Percentiles rank a stretch among this genome's conserved stretches.
Evolutionary conservation across 75 land plant genomes (phyloP).

Genomic region (Sequoia sempervirens): DNA sequence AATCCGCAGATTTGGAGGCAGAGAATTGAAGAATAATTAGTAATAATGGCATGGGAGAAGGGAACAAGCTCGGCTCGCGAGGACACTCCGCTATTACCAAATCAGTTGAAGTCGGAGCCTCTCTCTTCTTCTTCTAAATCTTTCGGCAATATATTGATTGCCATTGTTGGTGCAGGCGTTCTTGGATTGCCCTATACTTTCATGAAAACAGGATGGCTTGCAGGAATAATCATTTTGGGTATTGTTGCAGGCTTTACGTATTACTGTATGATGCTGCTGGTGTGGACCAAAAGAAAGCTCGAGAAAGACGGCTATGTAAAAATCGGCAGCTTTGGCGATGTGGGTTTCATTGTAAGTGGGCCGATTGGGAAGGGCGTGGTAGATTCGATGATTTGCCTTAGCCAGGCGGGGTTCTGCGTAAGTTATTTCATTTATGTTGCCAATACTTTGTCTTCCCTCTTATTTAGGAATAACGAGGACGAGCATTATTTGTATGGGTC

Average conservation of each 20-base stretch:
- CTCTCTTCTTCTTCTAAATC: slow-evolving; percentile 69
- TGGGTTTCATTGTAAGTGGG: slow-evolving; percentile 62
- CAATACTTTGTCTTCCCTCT: slow-evolving; percentile 38
- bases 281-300: slow-evolving; percentile 50
- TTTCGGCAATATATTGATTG: slow-evolving; percentile 84
- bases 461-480: background rate
- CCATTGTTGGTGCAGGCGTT: slow-evolving; percentile 87
- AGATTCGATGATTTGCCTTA: slow-evolving; percentile 62
- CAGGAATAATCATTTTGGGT: slow-evolving; percentile 38
- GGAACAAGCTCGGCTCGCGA: slow-evolving; percentile 13
- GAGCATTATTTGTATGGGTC: background rate
- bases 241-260: slow-evolving; percentile 46
- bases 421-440: slow-evolving; percentile 77
- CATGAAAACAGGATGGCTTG: slow-evolving; percentile 71
- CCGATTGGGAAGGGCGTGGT: slow-evolving; percentile 49
- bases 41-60: slow-evolving; percentile 2
- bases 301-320: slow-evolving; percentile 22
- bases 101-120: background rate
- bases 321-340: slow-evolving; percentile 69
- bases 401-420: slow-evolving; percentile 76
- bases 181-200: slow-evolving; percentile 90
- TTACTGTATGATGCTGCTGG: slow-evolving; percentile 89
- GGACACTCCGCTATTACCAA: slow-evolving; percentile 33
- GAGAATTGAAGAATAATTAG: background rate
- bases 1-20: background rate